Base-by-base conservation (phyloP, 306 rosid genomes). In the Delonix regia region DNA sequence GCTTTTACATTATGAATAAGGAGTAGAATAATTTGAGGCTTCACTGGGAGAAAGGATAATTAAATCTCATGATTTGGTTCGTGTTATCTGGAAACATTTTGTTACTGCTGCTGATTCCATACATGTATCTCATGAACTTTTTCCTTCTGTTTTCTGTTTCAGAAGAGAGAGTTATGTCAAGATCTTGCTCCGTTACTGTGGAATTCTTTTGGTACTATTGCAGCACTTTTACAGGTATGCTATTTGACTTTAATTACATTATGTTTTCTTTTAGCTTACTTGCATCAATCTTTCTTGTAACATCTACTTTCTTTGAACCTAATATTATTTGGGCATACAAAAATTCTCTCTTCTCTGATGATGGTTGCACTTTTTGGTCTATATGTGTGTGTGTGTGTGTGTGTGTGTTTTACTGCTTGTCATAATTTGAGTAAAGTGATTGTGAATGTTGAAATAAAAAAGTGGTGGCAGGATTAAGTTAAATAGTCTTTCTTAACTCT, bases 201-300 rank as follows among this genome's bases (percentile, higher is more conserved):
- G 99, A 90, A 95, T 81, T 95, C 99, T 38, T 95, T 95, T 72
- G 98, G 99, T 76, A 95, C 98, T 77, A 89, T 95, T 85, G 97
- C 99, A 8, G 98, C 97, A 67, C 87, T 95, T 48, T 75, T 95
- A 74, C 99, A 86, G 89, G 87, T 86, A 78, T 69, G 80, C 80
- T 53, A 71, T 72, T 12, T 77, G 49, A 71, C 33, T 84, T 53
- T 41, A 47, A 44, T 75, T 75, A n/a, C 69, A 60, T 78, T 62
- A 60, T 69, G 33, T 48, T 72, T 33, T 68, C 25, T 68, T 3
- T 76, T 42, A 39, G 79, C 67, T 59, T 79, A 68, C 44, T 55
- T 27, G 61, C 61, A 55, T 44, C n/a, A 51, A 36, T 42, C 73
- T 52, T 60, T 69, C 48, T 24, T 66, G 39, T 75, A 65, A 70